These are phyloP conservation scores for Speleostelium caveatum DNA, from an alignment of 78 protist genomes.

Conservation along the genomic window DNA sequence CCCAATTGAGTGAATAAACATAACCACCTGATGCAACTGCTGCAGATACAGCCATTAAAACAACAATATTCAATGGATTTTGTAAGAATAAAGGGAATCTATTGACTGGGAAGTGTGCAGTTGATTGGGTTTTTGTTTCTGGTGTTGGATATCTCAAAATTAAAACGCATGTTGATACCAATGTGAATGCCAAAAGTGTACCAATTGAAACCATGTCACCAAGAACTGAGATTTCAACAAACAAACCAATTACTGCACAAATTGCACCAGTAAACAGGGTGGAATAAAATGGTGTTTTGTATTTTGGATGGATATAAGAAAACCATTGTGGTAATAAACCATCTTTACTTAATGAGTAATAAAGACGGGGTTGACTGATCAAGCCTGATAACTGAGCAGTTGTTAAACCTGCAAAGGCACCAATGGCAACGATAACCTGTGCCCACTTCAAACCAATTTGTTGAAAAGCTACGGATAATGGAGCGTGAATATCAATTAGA, in stretches of 20 bases:
- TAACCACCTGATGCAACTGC: constrained; percentile 17
- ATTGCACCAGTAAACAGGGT: constrained; percentile 72
- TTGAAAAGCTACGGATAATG: constrained; percentile 65
- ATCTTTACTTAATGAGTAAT: constrained; percentile 45
- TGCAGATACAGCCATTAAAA: constrained; percentile 9
- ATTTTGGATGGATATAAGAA: constrained; percentile 50
- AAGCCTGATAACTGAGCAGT: constrained; percentile 67
- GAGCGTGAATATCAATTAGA: constrained; percentile 61
- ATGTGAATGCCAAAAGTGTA: constrained; percentile 77
- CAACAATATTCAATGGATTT: not conserved
- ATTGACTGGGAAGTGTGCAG: not conserved
- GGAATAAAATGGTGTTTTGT: constrained; percentile 74
- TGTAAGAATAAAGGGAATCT: constrained; percentile 36
- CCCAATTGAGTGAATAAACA: constrained; percentile 5
- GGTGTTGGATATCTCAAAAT: constrained; percentile 48
- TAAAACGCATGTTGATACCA: constrained; percentile 63
- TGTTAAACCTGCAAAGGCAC: constrained; percentile 74
- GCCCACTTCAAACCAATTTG: constrained; percentile 72
- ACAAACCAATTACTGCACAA: constrained; percentile 31
- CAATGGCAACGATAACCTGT: constrained; percentile 56
- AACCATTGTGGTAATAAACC: constrained; percentile 76
- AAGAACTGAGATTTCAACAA: constrained; percentile 48
- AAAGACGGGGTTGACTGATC: constrained; percentile 51
- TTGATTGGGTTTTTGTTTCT: not conserved
- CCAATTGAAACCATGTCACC: constrained; percentile 86